Base-by-base conservation (phyloP, 192 early-diverging fungal genomes). In the Dispira simplex region DNA sequence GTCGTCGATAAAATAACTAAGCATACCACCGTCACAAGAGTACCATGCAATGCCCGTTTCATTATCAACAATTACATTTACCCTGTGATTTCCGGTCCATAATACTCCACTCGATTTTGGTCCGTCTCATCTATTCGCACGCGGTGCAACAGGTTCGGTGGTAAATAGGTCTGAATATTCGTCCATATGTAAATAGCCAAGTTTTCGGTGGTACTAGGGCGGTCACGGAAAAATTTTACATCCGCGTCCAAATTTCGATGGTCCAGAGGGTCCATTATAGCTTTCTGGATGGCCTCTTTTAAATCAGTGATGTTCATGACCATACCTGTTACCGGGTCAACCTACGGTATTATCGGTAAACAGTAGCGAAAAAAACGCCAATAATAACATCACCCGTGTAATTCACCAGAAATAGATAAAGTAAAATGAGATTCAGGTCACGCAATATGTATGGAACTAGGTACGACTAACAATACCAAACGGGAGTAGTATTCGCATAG, bases 191-290 rank as follows among this genome's bases (percentile, higher is more conserved):
- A 93, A 9, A 91, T 78, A 0, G 91, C 91, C 39, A 96, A 74
- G 71, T 92, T 93, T 72, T 96, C 93, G 13, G 87, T 86, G 11
- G 93, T 96, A 70, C 90, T 91, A 0, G 75, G 66, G 18, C 60
- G 66, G 45, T 73, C 70, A 23, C 71, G 46, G 66, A 96, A 96
- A 68, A 75, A 96, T 20, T 75, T 73, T 2, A 96, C 82, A 59
- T 96, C 93, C 26, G 77, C 64, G 64, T 96, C 93, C 71, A 96
- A 63, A 68, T 96, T 89, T 51, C 79, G 80, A 72, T 96, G 93
- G 77, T 96, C 93, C 64, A 92, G 73, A 20, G 79, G 70, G 52
- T 92, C 88, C 70, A 92, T 75, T 28, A 96, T 79, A 0, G 81
- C 76, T 11, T 55, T 46, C 60, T 87, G 75, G 64, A 96, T 84